Conservation (phyloP, 345 rosid genomes). For the Camelina neglecta region DNA sequence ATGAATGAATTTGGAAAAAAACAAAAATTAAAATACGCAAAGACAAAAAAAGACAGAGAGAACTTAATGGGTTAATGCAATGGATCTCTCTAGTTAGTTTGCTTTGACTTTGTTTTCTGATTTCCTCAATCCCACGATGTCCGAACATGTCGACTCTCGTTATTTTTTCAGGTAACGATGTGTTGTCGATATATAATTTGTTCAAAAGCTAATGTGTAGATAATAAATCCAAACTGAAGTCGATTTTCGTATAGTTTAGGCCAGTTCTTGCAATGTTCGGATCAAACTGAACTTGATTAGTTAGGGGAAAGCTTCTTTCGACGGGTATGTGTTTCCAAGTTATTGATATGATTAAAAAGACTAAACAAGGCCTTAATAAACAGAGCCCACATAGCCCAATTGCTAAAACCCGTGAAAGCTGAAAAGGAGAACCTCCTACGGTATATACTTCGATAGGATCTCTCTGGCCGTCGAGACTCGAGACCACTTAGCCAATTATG, state of each 20-base stretch:
- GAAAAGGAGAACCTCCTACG: background rate
- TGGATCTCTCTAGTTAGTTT: background rate
- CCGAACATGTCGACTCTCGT: conserved; percentile 17
- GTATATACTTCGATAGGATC: background rate
- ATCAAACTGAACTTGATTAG: too few species aligned
- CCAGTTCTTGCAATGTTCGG: background rate
- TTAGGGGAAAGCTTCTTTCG: background rate
- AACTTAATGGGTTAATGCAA: background rate
- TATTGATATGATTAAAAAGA: background rate
- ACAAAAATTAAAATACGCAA: background rate
- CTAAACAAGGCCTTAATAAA: background rate
- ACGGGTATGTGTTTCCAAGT: background rate
- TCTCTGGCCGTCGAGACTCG: background rate
- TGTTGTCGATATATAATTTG: background rate
- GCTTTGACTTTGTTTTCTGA: conserved; percentile 19
- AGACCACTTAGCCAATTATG: background rate
- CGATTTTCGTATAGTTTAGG: background rate
- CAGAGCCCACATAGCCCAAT: background rate
- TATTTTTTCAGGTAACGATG: background rate
- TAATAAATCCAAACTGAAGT: conserved; percentile 3
- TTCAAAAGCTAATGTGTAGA: background rate
- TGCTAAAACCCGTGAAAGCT: background rate
- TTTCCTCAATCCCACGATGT: conserved; percentile 19
- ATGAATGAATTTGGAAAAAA: background rate
- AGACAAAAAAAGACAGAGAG: background rate